Evolutionary conservation across 2,329 filamentous ascomycete species (phyloP).

Genomic region (Fusarium tanahbumbuense): DNA sequence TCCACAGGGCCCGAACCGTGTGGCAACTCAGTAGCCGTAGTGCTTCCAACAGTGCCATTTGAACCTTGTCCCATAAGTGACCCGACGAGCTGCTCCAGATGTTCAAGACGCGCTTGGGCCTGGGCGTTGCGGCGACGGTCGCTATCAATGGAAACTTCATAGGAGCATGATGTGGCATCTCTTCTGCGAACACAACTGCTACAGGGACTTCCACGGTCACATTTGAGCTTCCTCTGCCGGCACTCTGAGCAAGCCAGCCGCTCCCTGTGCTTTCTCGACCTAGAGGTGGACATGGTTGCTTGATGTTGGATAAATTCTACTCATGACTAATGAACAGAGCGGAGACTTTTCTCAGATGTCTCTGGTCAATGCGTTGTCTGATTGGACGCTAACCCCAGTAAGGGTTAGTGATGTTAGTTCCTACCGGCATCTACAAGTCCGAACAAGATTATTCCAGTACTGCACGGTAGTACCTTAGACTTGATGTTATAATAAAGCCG

Average conservation of each 20-base stretch:
- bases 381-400: too few relatives aligned
- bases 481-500: neutral
- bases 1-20: neutral
- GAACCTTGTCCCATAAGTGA: neutral
- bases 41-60: neutral
- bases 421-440: neutral
- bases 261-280: neutral
- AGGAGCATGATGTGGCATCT: neutral
- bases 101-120: neutral
- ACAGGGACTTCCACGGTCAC: neutral
- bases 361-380: neutral
- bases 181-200: conserved; percentile 1
- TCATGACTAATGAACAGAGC: neutral
- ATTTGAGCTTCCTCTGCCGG: neutral
- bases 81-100: neutral
- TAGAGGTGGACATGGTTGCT: neutral
- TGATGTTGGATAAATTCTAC: neutral
- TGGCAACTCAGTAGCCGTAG: neutral
- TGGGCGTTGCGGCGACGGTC: neutral
- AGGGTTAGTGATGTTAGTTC: neutral
- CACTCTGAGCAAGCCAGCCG: neutral
- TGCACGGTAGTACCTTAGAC: neutral
- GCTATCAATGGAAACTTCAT: neutral
- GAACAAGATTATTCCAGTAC: neutral
- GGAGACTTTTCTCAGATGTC: neutral